Evolutionary conservation across 2,329 filamentous ascomycete species (phyloP), one percentile per base, ranked within the genome.

Genomic region (Ceratocystis albifundus): DNA sequence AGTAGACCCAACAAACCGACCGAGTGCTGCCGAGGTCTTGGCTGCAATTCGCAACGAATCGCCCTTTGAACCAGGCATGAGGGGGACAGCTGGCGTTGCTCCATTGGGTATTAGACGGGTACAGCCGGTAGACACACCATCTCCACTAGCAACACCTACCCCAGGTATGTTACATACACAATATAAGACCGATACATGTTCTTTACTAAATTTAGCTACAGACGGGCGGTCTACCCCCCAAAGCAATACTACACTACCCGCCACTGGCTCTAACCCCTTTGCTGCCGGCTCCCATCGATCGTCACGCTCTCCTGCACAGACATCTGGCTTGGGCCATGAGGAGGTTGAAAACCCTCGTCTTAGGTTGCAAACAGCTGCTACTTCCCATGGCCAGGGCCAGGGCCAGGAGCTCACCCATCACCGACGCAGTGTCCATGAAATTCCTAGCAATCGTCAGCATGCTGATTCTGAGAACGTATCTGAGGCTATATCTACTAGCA

Each of bases 11-110:
- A 77, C 79, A 1, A 84, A 91, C 66, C 82, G 94, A 5, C 94
- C 94, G 0, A 90, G 85, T 57, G 92, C 94, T 0, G 89, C 86
- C 59, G 92, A 97, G 67, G 93, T 99, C 1, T 75, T 97, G 48
- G 80, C 81, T 8, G 88, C 85, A 1, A 89, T 96, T 75, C 87
- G 88, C 70, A 86, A 83, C 46, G 87, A 89, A 77, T 83, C 75
- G 70, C 77, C 74, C 55, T 72, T 80, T 61, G 78, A 82, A 48
- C 75, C 76, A 10, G 48, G 28, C 22, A 55, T 36, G 20, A 41
- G 65, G 15, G 36, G 36, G 15, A 6, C 53, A 8, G 32, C 61
- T 2, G 41, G 41, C n/a, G 30, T 41, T 10, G 46, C 61, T 22
- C 50, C 65, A 3, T 8, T 67, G 20, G 62, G 62, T 4, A 45